Base-by-base conservation (phyloP, 768 basidiomycete species). In the Lactarius deliciosus region DNA sequence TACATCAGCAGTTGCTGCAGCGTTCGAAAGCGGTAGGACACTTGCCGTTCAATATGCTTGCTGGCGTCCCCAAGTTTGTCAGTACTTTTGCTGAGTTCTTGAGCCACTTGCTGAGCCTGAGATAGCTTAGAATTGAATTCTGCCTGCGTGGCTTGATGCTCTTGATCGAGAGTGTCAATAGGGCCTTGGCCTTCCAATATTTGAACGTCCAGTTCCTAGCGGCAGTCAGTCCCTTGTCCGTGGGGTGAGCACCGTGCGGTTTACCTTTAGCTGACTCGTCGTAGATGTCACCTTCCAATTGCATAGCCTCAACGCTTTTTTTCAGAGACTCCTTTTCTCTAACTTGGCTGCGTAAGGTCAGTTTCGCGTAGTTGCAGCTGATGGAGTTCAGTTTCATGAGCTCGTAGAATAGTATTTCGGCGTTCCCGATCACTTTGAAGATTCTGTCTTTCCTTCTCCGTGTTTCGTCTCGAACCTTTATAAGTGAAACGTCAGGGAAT, bases 1-100 rank as follows among this genome's bases (percentile, higher is more conserved):
- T 41, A 53, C 40, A 64, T n/a, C 36, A 28, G 18, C 22, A 3
- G 22, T 53, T 53, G 47, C 5, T 8, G 41, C 41, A 22, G 15
- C 7, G 20, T 53, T 6, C 57, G 41, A 16, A 15, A 22, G 34
- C 16, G 16, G n/a, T 40, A 54, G 8, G 15, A 16, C 34, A 70
- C 81, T 60, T 72, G 90, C 91, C 85, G 80, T 70, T 92, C 90
- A 30, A 92, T 80, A 32, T 76, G 78, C 73, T 85, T 86, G 74
- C 85, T 89, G 62, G 82, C 81, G 47, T 79, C 80, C 13, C 81
- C 81, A 18, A 93, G 81, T 68, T 82, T 84, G 71, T 92, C 90
- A 40, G 80, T 77, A 62, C 79, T 85, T 71, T 82, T 82, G 69
- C 86, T 88, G 59, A 91, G 77, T n/a, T 89, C 87, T 73, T 92